Evolutionary conservation across 352 stramenopile species (phyloP), one percentile per base, ranked within the genome.

Genomic region (Thraustochytrium striatum): DNA sequence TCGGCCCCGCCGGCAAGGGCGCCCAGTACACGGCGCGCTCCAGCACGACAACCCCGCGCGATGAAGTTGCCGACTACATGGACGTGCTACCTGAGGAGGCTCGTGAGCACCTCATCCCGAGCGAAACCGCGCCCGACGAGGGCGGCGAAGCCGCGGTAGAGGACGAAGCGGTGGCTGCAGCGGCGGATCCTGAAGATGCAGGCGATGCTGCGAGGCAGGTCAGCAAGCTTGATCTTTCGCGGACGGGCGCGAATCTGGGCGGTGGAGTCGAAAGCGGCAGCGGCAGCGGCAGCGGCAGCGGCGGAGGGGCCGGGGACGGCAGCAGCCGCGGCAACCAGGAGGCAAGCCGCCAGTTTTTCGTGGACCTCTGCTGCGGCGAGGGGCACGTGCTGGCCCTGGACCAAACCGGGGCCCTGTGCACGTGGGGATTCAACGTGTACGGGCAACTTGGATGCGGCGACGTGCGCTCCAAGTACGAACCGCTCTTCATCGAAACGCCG

Each of bases 341-440:
- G 82, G 50, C 0, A 83, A 85, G 2, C 83, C 81, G 8, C 59
- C 86, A 2, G 19, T 47, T 81, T 13, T 91, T 94, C 30, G 82
- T 87, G 5, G 82, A 72, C 19, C 87, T 95, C 19, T 84, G 88
- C 1, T 87, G 85, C 13, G 90, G 91, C 30, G 89, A 80, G 41
- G 83, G 87, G 0, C 91, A 95, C 70, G 83, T 87, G 8, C 78
- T 96, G 1, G 88, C 87, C 13, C 65, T 91, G 30, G 89, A 87
- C n/a, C 82, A 32, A 2, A 70, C 72, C 3, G 89, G 90, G 0
- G 69, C 86, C 11, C 52, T 93, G 0, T 91, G 86, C 61, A 84
- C 88, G 2, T 94, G 90, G 89, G 91, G 91, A 0, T 85, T 93
- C 7, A 94, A 95, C 69, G 84, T 82, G 0, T 90, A 88, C 70